A percentile compares a stretch with the other conserved stretches of the same genome.
Conservation (phyloP, 176 grass and related monocot genomes). For the Pontederia paniculata region DNA sequence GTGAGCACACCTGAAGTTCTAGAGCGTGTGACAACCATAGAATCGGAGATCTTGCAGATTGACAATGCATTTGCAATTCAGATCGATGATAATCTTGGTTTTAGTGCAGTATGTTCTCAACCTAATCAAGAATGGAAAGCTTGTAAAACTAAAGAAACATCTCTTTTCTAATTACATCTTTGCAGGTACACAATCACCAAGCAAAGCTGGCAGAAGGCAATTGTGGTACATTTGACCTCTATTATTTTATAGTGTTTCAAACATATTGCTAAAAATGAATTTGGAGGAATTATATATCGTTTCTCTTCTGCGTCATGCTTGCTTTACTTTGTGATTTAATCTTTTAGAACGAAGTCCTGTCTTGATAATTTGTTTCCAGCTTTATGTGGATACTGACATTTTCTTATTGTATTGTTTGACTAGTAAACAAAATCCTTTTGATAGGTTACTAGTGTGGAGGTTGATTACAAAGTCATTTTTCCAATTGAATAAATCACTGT, state of each 20-base stretch:
- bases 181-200: slow-evolving; percentile 55
- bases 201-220: slow-evolving; percentile 44
- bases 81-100: slow-evolving; percentile 52
- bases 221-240: slow-evolving; percentile 28
- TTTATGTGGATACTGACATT: too few relatives aligned
- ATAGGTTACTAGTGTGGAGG: too few relatives aligned
- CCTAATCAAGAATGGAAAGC: slow-evolving; percentile 9
- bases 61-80: slow-evolving; percentile 77
- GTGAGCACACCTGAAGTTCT: slow-evolving; percentile 95
- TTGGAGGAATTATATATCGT: neutral
- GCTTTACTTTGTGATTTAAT: too few relatives aligned
- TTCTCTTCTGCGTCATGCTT: too few relatives aligned
- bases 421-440: too few relatives aligned
- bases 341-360: too few relatives aligned
- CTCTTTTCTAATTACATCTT: slow-evolving; percentile 24
- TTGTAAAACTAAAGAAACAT: slow-evolving; percentile 23
- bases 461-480: too few relatives aligned
- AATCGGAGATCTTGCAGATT: slow-evolving; percentile 91
- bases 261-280: neutral
- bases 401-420: too few relatives aligned
- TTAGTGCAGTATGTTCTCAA: slow-evolving; percentile 44
- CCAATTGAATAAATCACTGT: too few relatives aligned
- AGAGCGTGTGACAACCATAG: slow-evolving; percentile 79
- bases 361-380: too few relatives aligned
- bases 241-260: neutral